phyloP scores from a whole-genome alignment of 306 rosid genomes.

The Ceratonia siliqua region DNA sequence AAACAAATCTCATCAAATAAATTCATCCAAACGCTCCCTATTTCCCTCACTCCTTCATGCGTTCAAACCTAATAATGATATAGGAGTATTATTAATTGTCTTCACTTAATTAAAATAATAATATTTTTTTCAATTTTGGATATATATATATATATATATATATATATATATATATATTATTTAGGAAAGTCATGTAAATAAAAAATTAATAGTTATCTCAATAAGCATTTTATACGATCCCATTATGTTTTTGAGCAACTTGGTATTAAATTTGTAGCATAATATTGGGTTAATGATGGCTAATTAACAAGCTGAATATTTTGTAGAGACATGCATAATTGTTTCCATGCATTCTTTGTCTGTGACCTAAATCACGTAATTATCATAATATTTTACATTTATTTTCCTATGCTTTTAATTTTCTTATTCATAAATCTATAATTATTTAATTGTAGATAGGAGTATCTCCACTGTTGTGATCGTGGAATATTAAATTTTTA shows the following conservation, averaged over 20 bases:
- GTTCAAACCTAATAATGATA: not conserved
- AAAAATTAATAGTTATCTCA: too few species aligned
- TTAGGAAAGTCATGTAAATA: too few species aligned
- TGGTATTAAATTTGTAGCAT: slow-evolving; percentile 10
- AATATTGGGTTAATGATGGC: slow-evolving; percentile 22
- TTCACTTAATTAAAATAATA: not conserved
- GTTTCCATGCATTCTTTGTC: slow-evolving; percentile 42
- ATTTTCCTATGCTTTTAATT: not conserved
- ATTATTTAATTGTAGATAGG: too few species aligned
- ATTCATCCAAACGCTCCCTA: too few species aligned
- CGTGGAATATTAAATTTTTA: too few species aligned
- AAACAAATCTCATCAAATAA: too few species aligned
- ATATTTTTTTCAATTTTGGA: not conserved
- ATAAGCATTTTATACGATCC: not conserved
- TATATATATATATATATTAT: too few species aligned
- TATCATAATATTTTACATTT: slow-evolving; percentile 7
- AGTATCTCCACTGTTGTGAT: too few species aligned
- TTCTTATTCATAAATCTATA: too few species aligned
- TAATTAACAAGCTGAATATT: not conserved
- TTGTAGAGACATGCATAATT: slow-evolving; percentile 24
- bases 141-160: too few species aligned
- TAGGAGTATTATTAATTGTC: not conserved
- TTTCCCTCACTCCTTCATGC: not conserved
- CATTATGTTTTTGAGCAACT: slow-evolving; percentile 20
- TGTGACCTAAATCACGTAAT: not conserved